Evolutionary conservation across 257 asterid species (phyloP).

Genomic region (Penstemon davidsonii): DNA sequence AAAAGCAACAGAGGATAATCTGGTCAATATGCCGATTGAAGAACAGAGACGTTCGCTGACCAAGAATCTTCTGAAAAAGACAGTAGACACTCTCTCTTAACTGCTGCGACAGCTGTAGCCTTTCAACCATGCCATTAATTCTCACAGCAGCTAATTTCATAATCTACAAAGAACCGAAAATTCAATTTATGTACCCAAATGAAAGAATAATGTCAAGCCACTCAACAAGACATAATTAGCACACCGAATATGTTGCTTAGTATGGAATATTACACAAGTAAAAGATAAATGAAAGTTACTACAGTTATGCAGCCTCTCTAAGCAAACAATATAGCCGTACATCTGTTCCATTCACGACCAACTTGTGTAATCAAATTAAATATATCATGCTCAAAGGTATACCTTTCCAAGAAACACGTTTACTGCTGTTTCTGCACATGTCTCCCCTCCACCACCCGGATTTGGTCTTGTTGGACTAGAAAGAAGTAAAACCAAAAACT

Average conservation of each 20-base stretch:
- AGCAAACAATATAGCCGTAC: conserved; percentile 4
- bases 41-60: conserved; percentile 70
- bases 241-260: neutral
- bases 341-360: neutral
- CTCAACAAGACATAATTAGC: conserved; percentile 4
- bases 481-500: conserved; percentile 24
- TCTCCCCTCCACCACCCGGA: conserved; percentile 99
- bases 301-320: conserved; percentile 7
- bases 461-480: conserved; percentile 94
- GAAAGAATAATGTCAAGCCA: conserved; percentile 4
- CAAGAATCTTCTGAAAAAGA: conserved; percentile 87
- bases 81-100: conserved; percentile 79
- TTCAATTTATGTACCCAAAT: conserved; percentile 12
- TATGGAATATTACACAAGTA: neutral
- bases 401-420: conserved; percentile 91
- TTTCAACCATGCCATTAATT: conserved; percentile 94
- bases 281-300: conserved; percentile 1
- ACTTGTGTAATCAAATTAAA: conserved; percentile 5
- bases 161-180: conserved; percentile 44
- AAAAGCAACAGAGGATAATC: conserved; percentile 92
- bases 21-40: conserved; percentile 94
- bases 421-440: conserved; percentile 95
- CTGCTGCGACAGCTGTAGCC: conserved; percentile 86
- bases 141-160: conserved; percentile 96
- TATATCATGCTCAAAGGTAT: conserved; percentile 23